phyloP scores from a whole-genome alignment of 139 green algal species.

The Picochlorum sp. region DNA sequence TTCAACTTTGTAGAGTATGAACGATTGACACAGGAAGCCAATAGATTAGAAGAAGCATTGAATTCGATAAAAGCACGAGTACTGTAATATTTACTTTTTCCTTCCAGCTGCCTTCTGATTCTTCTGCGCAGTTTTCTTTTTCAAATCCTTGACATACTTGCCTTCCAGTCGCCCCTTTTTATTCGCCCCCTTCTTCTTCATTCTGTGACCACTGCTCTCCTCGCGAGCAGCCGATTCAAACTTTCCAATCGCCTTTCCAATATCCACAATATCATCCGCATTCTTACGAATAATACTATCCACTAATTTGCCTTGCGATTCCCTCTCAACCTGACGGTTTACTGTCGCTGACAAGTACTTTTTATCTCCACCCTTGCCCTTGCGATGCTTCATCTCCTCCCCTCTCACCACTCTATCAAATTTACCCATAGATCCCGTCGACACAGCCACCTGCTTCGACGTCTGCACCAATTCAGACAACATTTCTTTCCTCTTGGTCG shows the following conservation, averaged over 20 bases:
- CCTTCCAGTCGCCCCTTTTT: constrained; percentile 22
- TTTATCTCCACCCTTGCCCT: constrained; percentile 47
- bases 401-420: constrained; percentile 73
- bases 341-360: constrained; percentile 32
- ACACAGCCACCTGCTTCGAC: constrained; percentile 58
- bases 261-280: constrained; percentile 64
- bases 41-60: constrained; percentile 5
- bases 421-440: constrained; percentile 92
- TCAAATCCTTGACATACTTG: neutral
- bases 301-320: constrained; percentile 34
- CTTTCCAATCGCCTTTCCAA: constrained; percentile 38
- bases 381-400: constrained; percentile 48
- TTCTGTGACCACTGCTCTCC: constrained; percentile 15
- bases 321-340: constrained; percentile 21
- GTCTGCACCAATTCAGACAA: constrained; percentile 59
- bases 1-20: constrained; percentile 13
- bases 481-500: constrained; percentile 54
- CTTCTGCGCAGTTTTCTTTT: neutral
- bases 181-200: constrained; percentile 36
- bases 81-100: constrained; percentile 2
- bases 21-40: constrained; percentile 12
- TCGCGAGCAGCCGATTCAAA: constrained; percentile 43
- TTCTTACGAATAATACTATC: constrained; percentile 60
- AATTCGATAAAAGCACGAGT: constrained; percentile 10
- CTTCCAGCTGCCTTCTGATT: neutral